Conservation (phyloP, 768 basidiomycete species). For the Multifurca ochricompacta region DNA sequence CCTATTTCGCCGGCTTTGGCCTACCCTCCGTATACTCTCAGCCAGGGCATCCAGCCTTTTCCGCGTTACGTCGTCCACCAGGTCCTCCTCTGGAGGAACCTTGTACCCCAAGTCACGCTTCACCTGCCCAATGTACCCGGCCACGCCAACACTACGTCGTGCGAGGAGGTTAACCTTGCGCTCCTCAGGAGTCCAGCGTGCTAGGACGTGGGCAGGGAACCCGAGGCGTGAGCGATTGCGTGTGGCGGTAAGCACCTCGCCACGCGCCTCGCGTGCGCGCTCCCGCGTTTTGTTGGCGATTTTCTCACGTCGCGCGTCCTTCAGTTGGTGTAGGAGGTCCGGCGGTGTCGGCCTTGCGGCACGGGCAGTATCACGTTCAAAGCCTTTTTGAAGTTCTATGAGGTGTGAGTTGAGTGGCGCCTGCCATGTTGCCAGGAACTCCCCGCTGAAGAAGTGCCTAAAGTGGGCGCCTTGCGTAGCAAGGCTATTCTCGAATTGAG, state of each 20-base stretch:
- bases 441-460: slow-evolving; percentile 22
- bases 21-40: slow-evolving; percentile 27
- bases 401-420: slow-evolving; percentile 31
- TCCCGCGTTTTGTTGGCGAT: slow-evolving; percentile 60
- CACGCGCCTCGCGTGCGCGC: slow-evolving; percentile 50
- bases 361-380: slow-evolving; percentile 38
- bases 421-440: slow-evolving; percentile 26
- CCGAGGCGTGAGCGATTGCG: slow-evolving; percentile 41
- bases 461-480: slow-evolving; percentile 8
- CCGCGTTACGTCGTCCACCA: slow-evolving; percentile 26
- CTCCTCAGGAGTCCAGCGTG: slow-evolving; percentile 42
- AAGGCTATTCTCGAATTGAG: slow-evolving; percentile 31
- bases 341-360: slow-evolving; percentile 37
- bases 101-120: slow-evolving; percentile 51
- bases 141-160: slow-evolving; percentile 47
- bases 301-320: slow-evolving; percentile 51
- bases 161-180: slow-evolving; percentile 43
- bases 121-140: slow-evolving; percentile 61
- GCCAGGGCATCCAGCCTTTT: slow-evolving; percentile 26
- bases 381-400: slow-evolving; percentile 28
- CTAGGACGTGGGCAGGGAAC: slow-evolving; percentile 56
- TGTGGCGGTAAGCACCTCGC: slow-evolving; percentile 48
- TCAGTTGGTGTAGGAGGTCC: slow-evolving; percentile 40
- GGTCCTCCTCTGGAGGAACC: slow-evolving; percentile 31
- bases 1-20: slow-evolving; percentile 19